phyloP scores from a whole-genome alignment of 805 yeast species.

The Scheffersomyces lignosus region DNA sequence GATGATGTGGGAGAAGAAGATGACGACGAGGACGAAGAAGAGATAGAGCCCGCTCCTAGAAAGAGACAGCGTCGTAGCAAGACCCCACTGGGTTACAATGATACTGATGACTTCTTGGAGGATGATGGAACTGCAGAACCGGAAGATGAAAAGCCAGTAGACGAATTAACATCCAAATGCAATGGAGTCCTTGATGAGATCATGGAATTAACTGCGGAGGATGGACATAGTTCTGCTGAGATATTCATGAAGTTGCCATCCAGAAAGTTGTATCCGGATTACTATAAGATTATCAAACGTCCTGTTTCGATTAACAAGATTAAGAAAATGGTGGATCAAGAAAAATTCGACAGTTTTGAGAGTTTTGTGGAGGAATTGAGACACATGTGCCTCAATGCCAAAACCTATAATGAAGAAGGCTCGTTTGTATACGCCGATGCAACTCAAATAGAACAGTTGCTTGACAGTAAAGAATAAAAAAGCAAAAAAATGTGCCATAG shows the following conservation, averaged over 20 bases:
- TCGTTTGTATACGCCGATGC: constrained; percentile 67
- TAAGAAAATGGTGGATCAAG: constrained; percentile 47
- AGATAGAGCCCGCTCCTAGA: constrained; percentile 1
- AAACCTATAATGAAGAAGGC: constrained; percentile 68
- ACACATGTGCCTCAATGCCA: constrained; percentile 70
- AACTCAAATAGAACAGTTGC: constrained; percentile 38
- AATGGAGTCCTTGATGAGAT: constrained; percentile 45
- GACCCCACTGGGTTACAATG: constrained; percentile 7
- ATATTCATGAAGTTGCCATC: constrained; percentile 71
- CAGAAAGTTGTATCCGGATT: constrained; percentile 77
- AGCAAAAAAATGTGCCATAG: too few species aligned
- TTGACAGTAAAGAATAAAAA: too few species aligned
- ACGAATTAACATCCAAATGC: constrained; percentile 22
- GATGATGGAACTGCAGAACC: constrained; percentile 15
- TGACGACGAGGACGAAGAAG: constrained; percentile 20
- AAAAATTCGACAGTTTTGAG: constrained; percentile 36
- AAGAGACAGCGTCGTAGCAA: constrained; percentile 10
- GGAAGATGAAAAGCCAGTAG: constrained; percentile 7
- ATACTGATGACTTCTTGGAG: constrained; percentile 4
- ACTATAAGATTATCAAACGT: constrained; percentile 60
- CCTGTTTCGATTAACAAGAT: constrained; percentile 63
- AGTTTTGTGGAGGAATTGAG: constrained; percentile 62
- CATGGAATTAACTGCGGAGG: constrained; percentile 42
- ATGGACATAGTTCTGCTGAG: constrained; percentile 36
- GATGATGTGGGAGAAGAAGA: constrained; percentile 26